Evolutionary conservation across 225 moss, liverwort and hornwort genomes (phyloP), one percentile per base, ranked within the genome.

Genomic region (Lunularia cruciata): DNA sequence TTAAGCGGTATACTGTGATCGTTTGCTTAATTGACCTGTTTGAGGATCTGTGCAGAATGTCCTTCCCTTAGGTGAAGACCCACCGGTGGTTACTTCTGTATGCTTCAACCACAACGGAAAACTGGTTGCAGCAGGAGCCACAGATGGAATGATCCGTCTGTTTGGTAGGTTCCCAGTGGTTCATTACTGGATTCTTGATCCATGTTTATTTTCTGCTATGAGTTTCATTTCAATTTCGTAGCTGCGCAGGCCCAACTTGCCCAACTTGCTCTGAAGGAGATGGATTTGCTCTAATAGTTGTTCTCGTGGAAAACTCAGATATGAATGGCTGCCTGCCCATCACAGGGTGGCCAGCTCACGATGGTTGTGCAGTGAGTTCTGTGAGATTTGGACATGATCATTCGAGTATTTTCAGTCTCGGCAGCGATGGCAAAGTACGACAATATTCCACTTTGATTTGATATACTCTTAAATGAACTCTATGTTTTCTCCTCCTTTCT

Each of bases 41-140:
- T 20, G 25, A 13, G 39, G 13, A 26, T 39, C 23, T 65, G 66
- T 76, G 79, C 89, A 94, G 94, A 91, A 86, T 69, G 65, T 74
- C 36, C 87, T 94, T 82, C 87, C 94, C 55, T 83, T 94, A 62
- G 94, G 94, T 68, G 81, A 91, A 77, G 91, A 89, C 63, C 94
- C 94, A 10, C 94, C 94, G 42, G 91, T 90, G 36, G 87, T 94
- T 40, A 94, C 94, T 15, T 91, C 94, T 56, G 91, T 94, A 22
- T 94, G 94, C 70, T 94, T 94, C 72, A 94, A 91, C 54, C 94
- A 91, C 75, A 94, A 94, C 70, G 94, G 94, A 52, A 94, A 91
- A 60, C 63, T 89, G 30, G 81, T 94, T 72, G 91, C 91, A 51
- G 86, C 89, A 59, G 94, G 90, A 73, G 87, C 94, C 55, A 89